These are phyloP conservation scores for Colletotrichum sp. DNA, from an alignment of 2,329 filamentous ascomycete species.

Conservation along the genomic window DNA sequence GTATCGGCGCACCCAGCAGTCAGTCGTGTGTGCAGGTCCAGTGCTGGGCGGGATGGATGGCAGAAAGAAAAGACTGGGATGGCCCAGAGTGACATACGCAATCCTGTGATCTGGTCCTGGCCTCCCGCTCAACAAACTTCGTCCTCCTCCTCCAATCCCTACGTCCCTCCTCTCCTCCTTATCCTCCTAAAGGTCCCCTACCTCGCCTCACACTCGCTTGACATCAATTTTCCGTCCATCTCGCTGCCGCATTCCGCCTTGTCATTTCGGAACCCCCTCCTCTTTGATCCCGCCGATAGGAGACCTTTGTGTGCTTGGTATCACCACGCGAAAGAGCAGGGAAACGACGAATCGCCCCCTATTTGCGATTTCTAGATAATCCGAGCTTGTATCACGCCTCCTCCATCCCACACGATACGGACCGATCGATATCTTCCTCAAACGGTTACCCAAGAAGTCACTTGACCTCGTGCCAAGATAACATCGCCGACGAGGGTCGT, in stretches of 20 bases:
- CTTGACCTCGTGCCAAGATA: not conserved
- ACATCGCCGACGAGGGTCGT: not conserved
- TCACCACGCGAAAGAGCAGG: not conserved
- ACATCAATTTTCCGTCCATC: not conserved
- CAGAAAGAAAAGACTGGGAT: slow-evolving; percentile 2
- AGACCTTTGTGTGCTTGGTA: not conserved
- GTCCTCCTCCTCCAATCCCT: not conserved
- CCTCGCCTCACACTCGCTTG: slow-evolving; percentile 4
- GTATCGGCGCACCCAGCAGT: slow-evolving; percentile 1
- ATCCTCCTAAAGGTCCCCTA: not conserved
- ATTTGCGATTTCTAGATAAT: not conserved
- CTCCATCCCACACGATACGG: not conserved
- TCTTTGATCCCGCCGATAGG: not conserved
- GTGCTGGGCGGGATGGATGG: not conserved
- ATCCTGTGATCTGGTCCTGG: slow-evolving; percentile 6
- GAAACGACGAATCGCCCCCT: not conserved
- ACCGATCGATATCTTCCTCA: not conserved
- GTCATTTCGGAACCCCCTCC: not conserved
- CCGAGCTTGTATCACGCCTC: not conserved
- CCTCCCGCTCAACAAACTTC: slow-evolving; percentile 9
- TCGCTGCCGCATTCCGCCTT: not conserved
- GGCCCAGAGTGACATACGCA: slow-evolving; percentile 21
- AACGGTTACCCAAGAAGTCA: not conserved
- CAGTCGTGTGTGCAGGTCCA: not conserved
- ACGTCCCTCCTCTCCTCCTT: not conserved